Conservation (phyloP, 805 yeast genomes). For the Candida takata region DNA sequence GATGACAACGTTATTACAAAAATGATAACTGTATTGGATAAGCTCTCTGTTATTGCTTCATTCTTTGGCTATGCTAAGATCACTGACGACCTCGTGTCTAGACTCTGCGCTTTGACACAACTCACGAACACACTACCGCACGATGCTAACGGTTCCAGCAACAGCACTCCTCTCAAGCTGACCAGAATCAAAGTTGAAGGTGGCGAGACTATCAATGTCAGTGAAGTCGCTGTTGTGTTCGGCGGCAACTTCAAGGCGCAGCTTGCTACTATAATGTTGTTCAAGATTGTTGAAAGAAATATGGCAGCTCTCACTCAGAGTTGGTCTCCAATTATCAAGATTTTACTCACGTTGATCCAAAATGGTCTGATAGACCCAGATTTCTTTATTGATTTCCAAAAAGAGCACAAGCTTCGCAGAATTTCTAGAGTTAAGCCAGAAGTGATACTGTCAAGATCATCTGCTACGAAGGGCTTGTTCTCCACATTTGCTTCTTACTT, state of each 20-base stretch:
- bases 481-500: constrained; percentile 89
- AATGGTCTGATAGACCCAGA: constrained; percentile 66
- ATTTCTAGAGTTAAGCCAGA: constrained; percentile 62
- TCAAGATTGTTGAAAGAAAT: constrained; percentile 63
- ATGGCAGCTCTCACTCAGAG: constrained; percentile 34
- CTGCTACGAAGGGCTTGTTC: constrained; percentile 71
- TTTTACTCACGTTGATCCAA: constrained; percentile 60
- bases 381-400: constrained; percentile 59
- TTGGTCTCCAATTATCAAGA: constrained; percentile 57
- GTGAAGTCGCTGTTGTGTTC: constrained; percentile 73
- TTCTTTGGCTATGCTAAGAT: constrained; percentile 48
- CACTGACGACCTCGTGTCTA: constrained; percentile 60
- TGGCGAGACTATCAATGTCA: constrained; percentile 50
- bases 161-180: constrained; percentile 11
- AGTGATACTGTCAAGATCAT: constrained; percentile 53
- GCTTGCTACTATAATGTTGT: constrained; percentile 76
- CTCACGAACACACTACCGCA: constrained; percentile 28
- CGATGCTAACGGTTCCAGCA: constrained; percentile 1
- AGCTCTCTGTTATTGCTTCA: constrained; percentile 70
- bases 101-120: constrained; percentile 62
- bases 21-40: constrained; percentile 83
- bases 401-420: constrained; percentile 40
- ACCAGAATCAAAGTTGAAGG: constrained; percentile 22
- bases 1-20: constrained; percentile 87
- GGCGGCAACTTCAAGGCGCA: constrained; percentile 93